Conservation (phyloP, 108 stramenopile genomes). For the Skeletonema costatum region DNA sequence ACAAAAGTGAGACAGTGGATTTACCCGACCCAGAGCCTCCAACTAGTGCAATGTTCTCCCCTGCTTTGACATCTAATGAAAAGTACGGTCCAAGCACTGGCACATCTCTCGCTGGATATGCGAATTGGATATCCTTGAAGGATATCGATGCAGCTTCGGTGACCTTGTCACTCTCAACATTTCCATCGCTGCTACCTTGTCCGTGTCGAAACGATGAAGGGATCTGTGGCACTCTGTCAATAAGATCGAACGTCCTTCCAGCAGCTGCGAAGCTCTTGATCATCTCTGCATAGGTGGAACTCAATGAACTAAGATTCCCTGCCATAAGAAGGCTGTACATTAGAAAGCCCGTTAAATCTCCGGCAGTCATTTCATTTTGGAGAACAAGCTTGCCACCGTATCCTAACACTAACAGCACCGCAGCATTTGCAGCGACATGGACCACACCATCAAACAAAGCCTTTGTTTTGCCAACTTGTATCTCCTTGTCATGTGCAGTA, state of each 20-base stretch:
- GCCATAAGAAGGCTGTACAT: constrained; percentile 89
- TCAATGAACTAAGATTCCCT: constrained; percentile 71
- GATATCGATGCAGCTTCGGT: constrained; percentile 52
- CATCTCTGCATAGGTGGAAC: constrained; percentile 75
- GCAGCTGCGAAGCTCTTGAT: constrained; percentile 69
- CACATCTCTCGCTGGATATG: constrained; percentile 87
- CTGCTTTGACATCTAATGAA: constrained; percentile 66
- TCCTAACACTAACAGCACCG: constrained; percentile 76
- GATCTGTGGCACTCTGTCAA: constrained; percentile 66
- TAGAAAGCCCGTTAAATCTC: constrained; percentile 86
- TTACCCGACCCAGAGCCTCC: constrained; percentile 91
- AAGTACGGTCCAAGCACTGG: constrained; percentile 67
- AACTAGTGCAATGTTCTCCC: constrained; percentile 86
- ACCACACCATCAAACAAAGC: constrained; percentile 75
- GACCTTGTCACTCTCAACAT: neutral
- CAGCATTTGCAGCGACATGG: constrained; percentile 75
- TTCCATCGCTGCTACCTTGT: neutral
- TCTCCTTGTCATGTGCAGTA: constrained; percentile 65
- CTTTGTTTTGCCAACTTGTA: constrained; percentile 67
- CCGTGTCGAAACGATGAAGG: constrained; percentile 17
- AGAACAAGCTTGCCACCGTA: constrained; percentile 81
- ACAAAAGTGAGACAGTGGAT: constrained; percentile 72
- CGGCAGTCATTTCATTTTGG: constrained; percentile 60
- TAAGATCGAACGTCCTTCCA: constrained; percentile 60
- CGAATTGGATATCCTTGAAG: constrained; percentile 74